Conservation (phyloP, 2,329 filamentous ascomycete genomes). For the Pseudogymnoascus sp. region DNA sequence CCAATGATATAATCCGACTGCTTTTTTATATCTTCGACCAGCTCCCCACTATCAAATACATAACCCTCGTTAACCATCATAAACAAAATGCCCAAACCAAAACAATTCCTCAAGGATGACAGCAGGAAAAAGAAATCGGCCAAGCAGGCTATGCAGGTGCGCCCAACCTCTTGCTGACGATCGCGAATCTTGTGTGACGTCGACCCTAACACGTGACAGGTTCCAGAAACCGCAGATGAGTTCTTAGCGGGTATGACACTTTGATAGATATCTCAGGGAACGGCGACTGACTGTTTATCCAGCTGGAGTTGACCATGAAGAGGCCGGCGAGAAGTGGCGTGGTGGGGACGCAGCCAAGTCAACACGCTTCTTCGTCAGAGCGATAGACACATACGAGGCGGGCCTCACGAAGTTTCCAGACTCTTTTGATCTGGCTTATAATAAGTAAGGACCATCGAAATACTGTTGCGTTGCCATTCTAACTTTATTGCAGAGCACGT, state of each 20-base stretch:
- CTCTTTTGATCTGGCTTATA: constrained; percentile 67
- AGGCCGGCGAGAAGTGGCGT: constrained; percentile 67
- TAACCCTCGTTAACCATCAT: not conserved
- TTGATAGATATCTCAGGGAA: not conserved
- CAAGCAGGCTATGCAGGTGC: constrained; percentile 24
- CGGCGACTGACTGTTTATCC: constrained; percentile 9
- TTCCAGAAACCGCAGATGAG: constrained; percentile 57
- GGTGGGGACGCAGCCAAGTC: constrained; percentile 58
- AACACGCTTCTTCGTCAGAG: constrained; percentile 49
- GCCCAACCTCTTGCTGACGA: not conserved
- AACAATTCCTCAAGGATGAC: constrained; percentile 30
- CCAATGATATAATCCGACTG: not conserved
- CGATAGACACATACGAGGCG: constrained; percentile 58
- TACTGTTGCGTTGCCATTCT: not conserved
- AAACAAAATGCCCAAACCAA: constrained; percentile 29
- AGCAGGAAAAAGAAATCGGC: constrained; percentile 32
- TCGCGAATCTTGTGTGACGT: not conserved
- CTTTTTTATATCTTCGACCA: not conserved
- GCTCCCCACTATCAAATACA: not conserved
- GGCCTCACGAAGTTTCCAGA: constrained; percentile 53
- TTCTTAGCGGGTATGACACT: constrained; percentile 49
- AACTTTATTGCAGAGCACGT: constrained; percentile 46
- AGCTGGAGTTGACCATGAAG: constrained; percentile 62
- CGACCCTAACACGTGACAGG: constrained; percentile 29
- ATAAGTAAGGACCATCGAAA: constrained; percentile 46